Conservation (phyloP, 768 basidiomycete species). For the Serendipita sp. region DNA sequence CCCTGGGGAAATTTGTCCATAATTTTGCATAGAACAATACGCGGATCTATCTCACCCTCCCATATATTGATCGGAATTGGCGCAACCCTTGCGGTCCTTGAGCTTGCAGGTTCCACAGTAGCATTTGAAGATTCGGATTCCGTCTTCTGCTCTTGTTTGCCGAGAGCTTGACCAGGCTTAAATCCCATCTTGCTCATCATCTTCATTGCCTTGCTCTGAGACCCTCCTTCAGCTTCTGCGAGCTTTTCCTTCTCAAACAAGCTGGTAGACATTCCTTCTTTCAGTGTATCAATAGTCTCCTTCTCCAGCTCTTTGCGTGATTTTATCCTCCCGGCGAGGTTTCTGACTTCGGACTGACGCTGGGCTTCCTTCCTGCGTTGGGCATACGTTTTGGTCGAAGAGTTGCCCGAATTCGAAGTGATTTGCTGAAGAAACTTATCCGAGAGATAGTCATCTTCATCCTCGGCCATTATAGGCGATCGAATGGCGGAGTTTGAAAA, state of each 20-base stretch:
- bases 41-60: conserved; percentile 40
- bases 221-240: conserved; percentile 35
- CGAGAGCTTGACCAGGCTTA: conserved; percentile 67
- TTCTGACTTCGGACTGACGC: conserved; percentile 40
- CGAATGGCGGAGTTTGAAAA: not conserved
- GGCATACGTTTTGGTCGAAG: conserved; percentile 39
- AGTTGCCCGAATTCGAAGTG: conserved; percentile 21
- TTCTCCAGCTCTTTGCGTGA: conserved; percentile 52
- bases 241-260: conserved; percentile 66
- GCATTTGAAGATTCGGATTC: not conserved
- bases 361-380: conserved; percentile 54
- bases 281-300: conserved; percentile 35
- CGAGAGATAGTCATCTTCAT: conserved; percentile 77
- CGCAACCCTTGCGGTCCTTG: conserved; percentile 34
- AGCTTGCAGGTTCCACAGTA: not conserved
- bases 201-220: conserved; percentile 59
- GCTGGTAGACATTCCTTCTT: conserved; percentile 65
- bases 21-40: not conserved
- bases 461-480: conserved; percentile 39
- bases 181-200: conserved; percentile 96
- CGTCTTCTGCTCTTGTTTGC: conserved; percentile 16
- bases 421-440: conserved; percentile 54
- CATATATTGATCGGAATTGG: conserved; percentile 69
- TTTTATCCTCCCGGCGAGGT: conserved; percentile 52
- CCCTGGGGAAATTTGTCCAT: conserved; percentile 28